Conservation (phyloP, 2,329 filamentous ascomycete genomes). For the Stemphylium beticola region DNA sequence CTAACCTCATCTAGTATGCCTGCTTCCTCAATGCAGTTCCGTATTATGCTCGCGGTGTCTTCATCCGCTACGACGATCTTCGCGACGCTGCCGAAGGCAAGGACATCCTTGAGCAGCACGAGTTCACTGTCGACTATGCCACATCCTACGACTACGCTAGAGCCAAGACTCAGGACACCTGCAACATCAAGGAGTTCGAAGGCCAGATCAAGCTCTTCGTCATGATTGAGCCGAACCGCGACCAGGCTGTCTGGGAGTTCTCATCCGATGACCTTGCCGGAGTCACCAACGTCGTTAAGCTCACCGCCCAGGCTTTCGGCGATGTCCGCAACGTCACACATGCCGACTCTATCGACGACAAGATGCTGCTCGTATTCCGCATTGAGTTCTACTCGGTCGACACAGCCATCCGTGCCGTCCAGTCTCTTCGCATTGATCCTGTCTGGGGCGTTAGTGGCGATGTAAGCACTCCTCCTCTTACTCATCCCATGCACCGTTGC, state of each 20-base stretch:
- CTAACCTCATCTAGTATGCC: slow-evolving; percentile 34
- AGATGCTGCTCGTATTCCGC: slow-evolving; percentile 32
- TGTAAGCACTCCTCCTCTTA: slow-evolving; percentile 16
- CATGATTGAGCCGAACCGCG: slow-evolving; percentile 23
- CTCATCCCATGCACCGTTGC: slow-evolving; percentile 5
- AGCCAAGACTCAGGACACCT: slow-evolving; percentile 34
- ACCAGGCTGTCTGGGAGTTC: slow-evolving; percentile 20
- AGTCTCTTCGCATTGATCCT: slow-evolving; percentile 17
- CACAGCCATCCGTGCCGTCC: slow-evolving; percentile 34
- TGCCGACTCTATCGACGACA: slow-evolving; percentile 21
- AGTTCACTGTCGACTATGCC: slow-evolving; percentile 29
- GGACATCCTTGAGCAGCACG: slow-evolving; percentile 27
- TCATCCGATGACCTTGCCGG: slow-evolving; percentile 19
- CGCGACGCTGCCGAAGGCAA: slow-evolving; percentile 40
- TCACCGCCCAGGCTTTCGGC: slow-evolving; percentile 25
- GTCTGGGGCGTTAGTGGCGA: slow-evolving; percentile 20
- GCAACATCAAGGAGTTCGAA: slow-evolving; percentile 37
- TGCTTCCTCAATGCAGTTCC: slow-evolving; percentile 33
- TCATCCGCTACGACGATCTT: slow-evolving; percentile 50
- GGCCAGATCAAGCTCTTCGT: slow-evolving; percentile 38
- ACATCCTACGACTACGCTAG: slow-evolving; percentile 31
- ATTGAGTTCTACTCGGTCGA: slow-evolving; percentile 42
- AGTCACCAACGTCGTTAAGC: slow-evolving; percentile 20
- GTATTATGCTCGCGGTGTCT: slow-evolving; percentile 30
- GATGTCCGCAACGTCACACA: slow-evolving; percentile 27